phyloP scores from a whole-genome alignment of 2,329 filamentous ascomycete species.

The Botryotinia calthae region DNA sequence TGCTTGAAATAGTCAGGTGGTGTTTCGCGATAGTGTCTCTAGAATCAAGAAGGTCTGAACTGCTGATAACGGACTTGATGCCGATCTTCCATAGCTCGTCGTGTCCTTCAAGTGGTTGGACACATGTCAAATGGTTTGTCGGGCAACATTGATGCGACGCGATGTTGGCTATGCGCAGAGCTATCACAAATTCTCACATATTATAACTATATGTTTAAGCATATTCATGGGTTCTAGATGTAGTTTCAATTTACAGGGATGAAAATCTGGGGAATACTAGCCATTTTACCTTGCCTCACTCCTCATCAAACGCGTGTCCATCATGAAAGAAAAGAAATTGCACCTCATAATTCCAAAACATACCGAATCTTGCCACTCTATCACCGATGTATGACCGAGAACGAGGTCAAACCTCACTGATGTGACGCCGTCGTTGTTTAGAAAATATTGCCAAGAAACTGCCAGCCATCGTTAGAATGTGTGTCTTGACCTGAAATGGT shows the following conservation, averaged over 20 bases:
- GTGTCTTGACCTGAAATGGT: not conserved
- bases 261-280: not conserved
- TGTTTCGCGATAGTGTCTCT: not conserved
- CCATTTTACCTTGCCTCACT: not conserved
- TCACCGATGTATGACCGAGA: conserved; percentile 14
- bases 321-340: not conserved
- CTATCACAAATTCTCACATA: not conserved
- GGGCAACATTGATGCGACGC: conserved; percentile 2
- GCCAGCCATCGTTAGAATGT: not conserved
- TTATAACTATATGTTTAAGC: not conserved
- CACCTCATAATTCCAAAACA: not conserved
- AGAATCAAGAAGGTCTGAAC: not conserved
- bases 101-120: not conserved
- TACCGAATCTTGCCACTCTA: conserved; percentile 2
- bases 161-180: not conserved
- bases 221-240: not conserved
- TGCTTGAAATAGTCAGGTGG: not conserved
- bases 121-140: not conserved
- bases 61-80: not conserved
- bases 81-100: not conserved
- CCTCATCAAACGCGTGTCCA: not conserved
- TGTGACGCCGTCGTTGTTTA: not conserved
- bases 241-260: not conserved
- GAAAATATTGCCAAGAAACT: not conserved
- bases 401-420: not conserved